Base-by-base conservation (phyloP, 768 basidiomycete species). In the Rubroboletus pulcherrimus region DNA sequence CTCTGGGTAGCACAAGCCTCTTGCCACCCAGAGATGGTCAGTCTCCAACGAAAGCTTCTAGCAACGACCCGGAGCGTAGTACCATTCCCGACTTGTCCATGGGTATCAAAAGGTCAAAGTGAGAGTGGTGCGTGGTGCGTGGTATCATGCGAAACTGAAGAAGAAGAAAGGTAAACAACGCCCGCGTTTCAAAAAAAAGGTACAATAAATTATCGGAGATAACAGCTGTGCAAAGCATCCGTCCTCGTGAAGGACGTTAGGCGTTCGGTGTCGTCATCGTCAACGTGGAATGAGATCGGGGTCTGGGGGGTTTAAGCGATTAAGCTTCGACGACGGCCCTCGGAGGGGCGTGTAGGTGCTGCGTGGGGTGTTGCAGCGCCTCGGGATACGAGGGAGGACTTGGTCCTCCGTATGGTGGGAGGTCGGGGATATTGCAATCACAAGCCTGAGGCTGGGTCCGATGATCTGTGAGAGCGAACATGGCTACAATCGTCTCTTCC, bases 311-410 rank as follows among this genome's bases (percentile, higher is more conserved):
- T 34, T 19, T 19, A 33, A 39, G 30, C 30, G 35, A 21, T 49
- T 8, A 62, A 14, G 29, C 21, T 46, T 34, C 47, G 9, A 45
- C 35, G 7, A 47, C 42, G 31, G 50, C 63, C 37, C 30, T 34
- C 0, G 54, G 56, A 3, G 52, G 59, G 7, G n/a, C 6, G 24
- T 6, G 33, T n/a, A 14, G 33, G 30, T 30, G 17, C 21, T 55
- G 48, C 17, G 34, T 33, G 29, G 56, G 38, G 9, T 35, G 15
- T 14, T 15, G 44, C 7, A 19, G 35, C 24, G 19, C 4, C 26
- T 37, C 33, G 5, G 39, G 4, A 31, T 64, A 64, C 6, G 62
- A 17, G 2, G 65, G 65, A 42, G 53, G 64, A 10, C 35, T 42
- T 0, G 47, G 56, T 17, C 49, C 63, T 3, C 12, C 56, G 21